These are phyloP conservation scores for Tanacetum coccineum DNA, from an alignment of 129 eudicot genomes.

Conservation along the genomic window DNA sequence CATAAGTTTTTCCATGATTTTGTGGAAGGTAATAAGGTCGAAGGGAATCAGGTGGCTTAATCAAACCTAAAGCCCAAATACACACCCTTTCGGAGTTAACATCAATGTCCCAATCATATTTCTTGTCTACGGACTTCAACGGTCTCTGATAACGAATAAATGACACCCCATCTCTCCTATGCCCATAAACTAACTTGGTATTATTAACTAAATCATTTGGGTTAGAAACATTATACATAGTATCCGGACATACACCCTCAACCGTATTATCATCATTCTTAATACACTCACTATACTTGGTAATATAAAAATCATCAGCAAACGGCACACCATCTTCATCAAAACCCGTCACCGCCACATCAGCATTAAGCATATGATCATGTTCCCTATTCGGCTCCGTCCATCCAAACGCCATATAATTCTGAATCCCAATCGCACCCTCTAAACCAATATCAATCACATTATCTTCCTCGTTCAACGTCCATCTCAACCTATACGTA, in stretches of 20 bases:
- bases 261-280: conserved; percentile 36
- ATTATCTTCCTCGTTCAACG: conserved; percentile 48
- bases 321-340: conserved; percentile 75
- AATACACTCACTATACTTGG: conserved; percentile 78
- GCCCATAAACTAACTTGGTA: conserved; percentile 66
- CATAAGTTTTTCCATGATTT: conserved; percentile 78
- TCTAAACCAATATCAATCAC: conserved; percentile 85
- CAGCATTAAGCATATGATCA: conserved; percentile 70
- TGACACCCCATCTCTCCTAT: conserved; percentile 88
- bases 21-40: conserved; percentile 87
- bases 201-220: conserved; percentile 46
- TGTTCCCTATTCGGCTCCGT: conserved; percentile 58
- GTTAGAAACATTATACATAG: conserved; percentile 40
- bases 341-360: conserved; percentile 81
- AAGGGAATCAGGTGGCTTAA: conserved; percentile 84
- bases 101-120: conserved; percentile 64
- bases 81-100: conserved; percentile 50
- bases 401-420: conserved; percentile 98
- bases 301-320: conserved; percentile 80
- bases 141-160: conserved; percentile 71
- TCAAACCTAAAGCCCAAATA: conserved; percentile 85
- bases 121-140: conserved; percentile 51
- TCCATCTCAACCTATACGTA: conserved; percentile 74
- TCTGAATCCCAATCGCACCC: conserved; percentile 69
- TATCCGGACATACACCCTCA: conserved; percentile 88